Percentiles rank a stretch among this genome's conserved stretches.
Conservation (phyloP, 73 alveolate species). For the Paramecium tetraurelia region DNA sequence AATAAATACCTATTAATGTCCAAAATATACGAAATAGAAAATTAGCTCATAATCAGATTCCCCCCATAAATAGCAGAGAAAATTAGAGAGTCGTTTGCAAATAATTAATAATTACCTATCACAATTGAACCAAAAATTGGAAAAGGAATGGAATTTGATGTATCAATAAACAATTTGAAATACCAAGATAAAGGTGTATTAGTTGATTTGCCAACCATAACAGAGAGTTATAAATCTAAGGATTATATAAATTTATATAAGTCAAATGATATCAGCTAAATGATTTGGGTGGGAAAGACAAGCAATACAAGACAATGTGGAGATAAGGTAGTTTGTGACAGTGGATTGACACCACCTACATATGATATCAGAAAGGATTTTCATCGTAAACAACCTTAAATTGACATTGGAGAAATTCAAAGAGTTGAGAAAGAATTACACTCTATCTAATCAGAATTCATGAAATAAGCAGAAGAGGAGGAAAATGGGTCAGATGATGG, state of each 20-base stretch:
- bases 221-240: slow-evolving; percentile 32
- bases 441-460: neutral
- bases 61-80: neutral
- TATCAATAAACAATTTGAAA: neutral
- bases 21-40: neutral
- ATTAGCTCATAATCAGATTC: slow-evolving; percentile 1
- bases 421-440: slow-evolving; percentile 37
- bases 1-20: neutral
- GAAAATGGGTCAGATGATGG: slow-evolving; percentile 26
- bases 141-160: slow-evolving; percentile 29
- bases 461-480: neutral
- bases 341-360: slow-evolving; percentile 51
- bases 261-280: slow-evolving; percentile 20
- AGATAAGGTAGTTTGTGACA: slow-evolving; percentile 8
- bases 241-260: slow-evolving; percentile 9
- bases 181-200: neutral
- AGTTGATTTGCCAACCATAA: slow-evolving; percentile 30
- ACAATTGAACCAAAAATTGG: slow-evolving; percentile 35
- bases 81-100: neutral
- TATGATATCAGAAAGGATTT: slow-evolving; percentile 23
- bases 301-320: neutral
- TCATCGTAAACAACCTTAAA: neutral
- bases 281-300: slow-evolving; percentile 36
- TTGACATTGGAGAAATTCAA: neutral
- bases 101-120: neutral